phyloP scores from a whole-genome alignment of 768 basidiomycete genomes.

The Omphalotus guepiniiformis region DNA sequence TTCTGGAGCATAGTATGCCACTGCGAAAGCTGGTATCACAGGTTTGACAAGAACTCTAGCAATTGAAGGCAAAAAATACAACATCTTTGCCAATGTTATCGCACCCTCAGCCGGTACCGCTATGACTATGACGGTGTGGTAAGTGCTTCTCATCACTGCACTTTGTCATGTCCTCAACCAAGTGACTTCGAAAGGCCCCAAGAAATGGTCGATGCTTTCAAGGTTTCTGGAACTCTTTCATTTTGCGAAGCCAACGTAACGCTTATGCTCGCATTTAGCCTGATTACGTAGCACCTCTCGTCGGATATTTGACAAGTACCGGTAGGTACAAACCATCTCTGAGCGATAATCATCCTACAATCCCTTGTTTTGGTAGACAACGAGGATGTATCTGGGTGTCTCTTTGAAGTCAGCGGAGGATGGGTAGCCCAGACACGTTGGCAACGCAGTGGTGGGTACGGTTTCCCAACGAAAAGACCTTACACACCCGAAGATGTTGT shows the following conservation, averaged over 20 bases:
- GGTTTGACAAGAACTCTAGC: slow-evolving; percentile 88
- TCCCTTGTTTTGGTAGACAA: slow-evolving; percentile 44
- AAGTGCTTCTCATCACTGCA: slow-evolving; percentile 15
- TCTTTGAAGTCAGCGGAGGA: slow-evolving; percentile 88
- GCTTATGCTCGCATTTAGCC: slow-evolving; percentile 46
- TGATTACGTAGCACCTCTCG: slow-evolving; percentile 88
- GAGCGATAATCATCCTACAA: neutral
- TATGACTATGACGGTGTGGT: slow-evolving; percentile 86
- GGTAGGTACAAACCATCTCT: slow-evolving; percentile 27
- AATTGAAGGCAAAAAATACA: slow-evolving; percentile 88
- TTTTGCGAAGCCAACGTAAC: neutral
- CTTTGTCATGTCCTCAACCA: neutral
- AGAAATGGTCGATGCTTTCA: slow-evolving; percentile 87
- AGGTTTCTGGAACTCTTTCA: slow-evolving; percentile 39
- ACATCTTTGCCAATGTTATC: slow-evolving; percentile 85
- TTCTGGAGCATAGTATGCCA: slow-evolving; percentile 58
- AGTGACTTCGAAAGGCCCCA: slow-evolving; percentile 46
- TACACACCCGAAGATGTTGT: slow-evolving; percentile 80
- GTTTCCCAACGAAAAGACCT: slow-evolving; percentile 76
- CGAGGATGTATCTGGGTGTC: slow-evolving; percentile 58
- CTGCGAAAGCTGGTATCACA: slow-evolving; percentile 90
- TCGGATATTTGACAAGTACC: slow-evolving; percentile 84
- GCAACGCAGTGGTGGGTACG: slow-evolving; percentile 85
- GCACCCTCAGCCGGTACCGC: slow-evolving; percentile 88
- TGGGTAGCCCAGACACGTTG: slow-evolving; percentile 92